Evolutionary conservation across 2,329 filamentous ascomycete species (phyloP), one percentile per base, ranked within the genome.

Genomic region (Amauroascus niger): DNA sequence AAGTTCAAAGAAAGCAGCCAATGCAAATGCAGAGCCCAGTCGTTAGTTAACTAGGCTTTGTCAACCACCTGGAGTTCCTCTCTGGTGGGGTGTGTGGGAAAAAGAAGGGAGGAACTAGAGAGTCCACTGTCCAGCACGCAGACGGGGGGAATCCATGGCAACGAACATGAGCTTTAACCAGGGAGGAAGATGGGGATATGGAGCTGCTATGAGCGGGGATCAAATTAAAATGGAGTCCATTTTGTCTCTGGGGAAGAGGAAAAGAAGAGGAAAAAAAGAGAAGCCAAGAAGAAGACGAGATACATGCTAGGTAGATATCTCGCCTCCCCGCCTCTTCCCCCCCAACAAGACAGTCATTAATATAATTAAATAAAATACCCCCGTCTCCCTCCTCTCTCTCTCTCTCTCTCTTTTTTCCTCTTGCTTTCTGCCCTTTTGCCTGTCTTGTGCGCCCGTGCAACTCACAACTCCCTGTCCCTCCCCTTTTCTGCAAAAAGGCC

Each of bases 361-460:
- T 37, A 40, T 20, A 20, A 43, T 20, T 43, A 2, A 26, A 45
- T 45, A 28, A 45, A 45, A n/a, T 45, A 45, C 16, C 7, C 41
- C 41, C 6, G 24, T 13, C 41, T 26, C 41, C 41, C 41, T 45
- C 24, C 13, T 24, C 13, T 16, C 14, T 20, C 18, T 43, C 48
- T 16, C 37, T 46, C 35, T 22, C 45, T 52, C 44, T 46, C 35
- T 22, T 40, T 52, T 39, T 52, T 49, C 24, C 44, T 48, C 46
- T 48, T 37, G 49, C 52, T 45, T 54, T 52, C 56, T 30, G 49
- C 45, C 51, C 50, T 37, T 49, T 55, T 55, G 49, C 22, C 49
- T 37, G 49, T 46, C 26, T n/a, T 44, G 44, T 43, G 46, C 28
- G 26, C 43, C n/a, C 20, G 32, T 48, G 40, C 47, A 30, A 49